Evolutionary conservation across 1,139 yeast species (phyloP), one percentile per base, ranked within the genome.

Genomic region (Arxiozyma bovina): DNA sequence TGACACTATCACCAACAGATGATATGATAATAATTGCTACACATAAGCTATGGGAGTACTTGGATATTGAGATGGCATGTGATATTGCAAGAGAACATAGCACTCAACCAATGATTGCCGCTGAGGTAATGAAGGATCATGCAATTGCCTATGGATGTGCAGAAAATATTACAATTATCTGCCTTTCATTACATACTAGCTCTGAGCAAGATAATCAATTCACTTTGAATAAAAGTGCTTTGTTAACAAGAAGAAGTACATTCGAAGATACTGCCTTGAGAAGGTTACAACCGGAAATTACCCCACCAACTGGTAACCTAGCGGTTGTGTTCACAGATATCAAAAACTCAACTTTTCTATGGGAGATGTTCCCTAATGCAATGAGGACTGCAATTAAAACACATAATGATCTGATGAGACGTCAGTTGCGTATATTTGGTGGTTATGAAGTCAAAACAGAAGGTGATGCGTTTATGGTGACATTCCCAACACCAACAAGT

Each of bases 381-480:
- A 93, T 93, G 99, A 77, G 98, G 69, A 85, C 96, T 4, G 99
- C 99, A 0, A 93, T 93, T 66, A 89, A 90, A 70, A 86, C 87
- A 9, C 99, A 93, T 70, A 94, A 93, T 68, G 81, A 87, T 25
- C 82, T 93, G 41, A 93, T 94, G 99, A 82, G 99, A 67, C 81
- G 99, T 52, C 95, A 89, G 64, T 74, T 93, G 60, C 80, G 97
- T 61, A 85, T 91, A 51, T 89, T 88, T 63, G 97, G 98, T 46
- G 99, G 99, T 2, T 93, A 93, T 67, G 99, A 93, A 70, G 99
- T 93, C 41, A 93, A 93, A 70, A 94, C 98, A 1, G 99, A 94
- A 81, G 99, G 99, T 65, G 99, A 93, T 74, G 96, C 99, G 0
- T 93, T 93, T 64, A 91, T 93, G 88, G 98, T 93, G n/a, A 88